Evolutionary conservation across 768 basidiomycete genomes (phyloP), one percentile per base, ranked within the genome.

Genomic region (Coprinellus aureogranulatus): DNA sequence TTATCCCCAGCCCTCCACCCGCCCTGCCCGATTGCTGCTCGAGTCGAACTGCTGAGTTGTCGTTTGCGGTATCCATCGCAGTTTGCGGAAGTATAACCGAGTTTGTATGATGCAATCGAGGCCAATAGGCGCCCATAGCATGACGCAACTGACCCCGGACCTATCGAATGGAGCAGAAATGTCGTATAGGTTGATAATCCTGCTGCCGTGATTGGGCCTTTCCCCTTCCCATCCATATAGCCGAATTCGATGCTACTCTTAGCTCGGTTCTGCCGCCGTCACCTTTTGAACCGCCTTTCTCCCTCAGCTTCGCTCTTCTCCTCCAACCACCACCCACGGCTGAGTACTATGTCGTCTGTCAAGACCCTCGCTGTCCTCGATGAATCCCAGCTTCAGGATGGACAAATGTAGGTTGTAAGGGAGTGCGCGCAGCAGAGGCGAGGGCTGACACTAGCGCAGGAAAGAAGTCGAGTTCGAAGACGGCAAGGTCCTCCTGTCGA

Each of bases 391-490:
- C 74, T 89, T 55, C 68, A 80, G 61, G 84, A 89, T 76, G 88
- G 88, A 30, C 80, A 87, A 68, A 85, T 88, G 86, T 85, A 66
- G 40, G 62, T 54, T 5, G 8, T 2, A 49, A 8, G 18, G 26
- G 10, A 23, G 51, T 34, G 10, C 9, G 34, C 12, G 12, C 25
- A 12, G 12, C 10, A 37, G 30, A 40, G 31, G 25, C n/a, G n/a
- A n/a, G 40, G 20, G 30, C 39, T 41, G 6, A 34, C 31, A 42
- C 58, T 28, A 54, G 20, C 39, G 41, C 66, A 92, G 90, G 89
- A 94, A 93, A 71, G 83, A 93, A 66, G 88, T 94, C 37, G 75
- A 78, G 5, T 94, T 94, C 65, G 88, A 82, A 41, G 80, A 86
- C 18, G 88, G 85, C 49, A 90, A 90, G 72, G 86, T 96, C 42